These are phyloP conservation scores for Lactarius pseudohatsudake DNA, from an alignment of 768 basidiomycete genomes.

Conservation along the genomic window DNA sequence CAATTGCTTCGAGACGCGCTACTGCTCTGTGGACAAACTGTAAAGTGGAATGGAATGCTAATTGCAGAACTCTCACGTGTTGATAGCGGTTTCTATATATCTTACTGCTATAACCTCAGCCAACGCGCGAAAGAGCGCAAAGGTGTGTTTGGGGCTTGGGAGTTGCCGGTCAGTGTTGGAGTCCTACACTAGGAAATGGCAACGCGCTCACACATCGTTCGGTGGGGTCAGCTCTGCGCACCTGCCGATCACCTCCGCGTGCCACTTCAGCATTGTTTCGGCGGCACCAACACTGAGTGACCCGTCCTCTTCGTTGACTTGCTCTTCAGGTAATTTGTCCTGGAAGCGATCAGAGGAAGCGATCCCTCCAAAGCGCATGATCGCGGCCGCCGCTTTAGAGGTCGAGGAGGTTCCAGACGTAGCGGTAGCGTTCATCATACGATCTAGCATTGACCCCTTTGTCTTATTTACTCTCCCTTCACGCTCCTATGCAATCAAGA, in stretches of 20 bases:
- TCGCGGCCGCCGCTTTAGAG: slow-evolving; percentile 79
- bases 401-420: slow-evolving; percentile 60
- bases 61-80: slow-evolving; percentile 63
- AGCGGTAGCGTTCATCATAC: slow-evolving; percentile 81
- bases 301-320: slow-evolving; percentile 79
- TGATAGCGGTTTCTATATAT: slow-evolving; percentile 89
- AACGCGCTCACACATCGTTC: slow-evolving; percentile 74
- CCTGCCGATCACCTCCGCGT: slow-evolving; percentile 94
- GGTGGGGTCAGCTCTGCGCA: slow-evolving; percentile 85
- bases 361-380: slow-evolving; percentile 89
- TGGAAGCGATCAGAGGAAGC: slow-evolving; percentile 46
- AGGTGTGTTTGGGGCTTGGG: slow-evolving; percentile 82
- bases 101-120: slow-evolving; percentile 79
- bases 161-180: slow-evolving; percentile 2
- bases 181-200: background rate
- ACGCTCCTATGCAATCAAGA: slow-evolving; percentile 39
- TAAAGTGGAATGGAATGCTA: background rate
- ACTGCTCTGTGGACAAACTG: slow-evolving; percentile 51
- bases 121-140: slow-evolving; percentile 77
- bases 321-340: slow-evolving; percentile 64
- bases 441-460: slow-evolving; percentile 83
- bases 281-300: slow-evolving; percentile 70
- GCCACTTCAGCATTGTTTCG: slow-evolving; percentile 94
- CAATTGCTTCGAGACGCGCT: slow-evolving; percentile 66
- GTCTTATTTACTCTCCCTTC: slow-evolving; percentile 51